Percentiles rank a stretch among this genome's conserved stretches.
Evolutionary conservation across 331 rosid genomes (phyloP).

Genomic region (Spiraea crenata): DNA sequence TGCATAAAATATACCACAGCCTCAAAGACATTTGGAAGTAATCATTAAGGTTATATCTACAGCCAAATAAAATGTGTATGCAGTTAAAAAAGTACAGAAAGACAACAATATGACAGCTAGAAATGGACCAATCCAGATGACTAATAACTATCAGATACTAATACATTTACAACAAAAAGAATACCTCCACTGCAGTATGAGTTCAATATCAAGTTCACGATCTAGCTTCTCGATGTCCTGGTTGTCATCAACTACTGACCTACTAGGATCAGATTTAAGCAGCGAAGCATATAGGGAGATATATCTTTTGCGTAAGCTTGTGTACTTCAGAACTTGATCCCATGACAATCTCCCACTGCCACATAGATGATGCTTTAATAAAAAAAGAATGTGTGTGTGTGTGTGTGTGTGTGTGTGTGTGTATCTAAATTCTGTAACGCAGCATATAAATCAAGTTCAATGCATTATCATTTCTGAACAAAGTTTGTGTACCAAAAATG

Average conservation of each 20-base stretch:
- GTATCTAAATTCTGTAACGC: neutral
- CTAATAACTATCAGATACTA: slow-evolving; percentile 17
- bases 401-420: too few species aligned
- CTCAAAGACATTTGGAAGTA: neutral
- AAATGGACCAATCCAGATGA: neutral
- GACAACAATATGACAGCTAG: neutral
- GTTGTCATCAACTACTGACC: slow-evolving; percentile 63
- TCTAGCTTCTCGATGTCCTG: slow-evolving; percentile 79
- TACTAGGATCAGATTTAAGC: slow-evolving; percentile 80
- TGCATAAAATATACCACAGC: slow-evolving; percentile 36
- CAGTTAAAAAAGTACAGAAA: neutral
- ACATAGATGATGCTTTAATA: slow-evolving; percentile 28
- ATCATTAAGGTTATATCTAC: neutral
- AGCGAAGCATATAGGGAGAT: slow-evolving; percentile 76
- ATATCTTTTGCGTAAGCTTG: slow-evolving; percentile 80
- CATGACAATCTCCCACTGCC: slow-evolving; percentile 95
- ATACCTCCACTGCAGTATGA: slow-evolving; percentile 98
- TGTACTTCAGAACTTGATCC: slow-evolving; percentile 90
- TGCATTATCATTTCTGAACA: neutral
- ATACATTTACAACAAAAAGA: slow-evolving; percentile 16
- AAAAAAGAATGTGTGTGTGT: neutral
- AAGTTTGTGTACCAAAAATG: neutral
- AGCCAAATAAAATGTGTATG: neutral
- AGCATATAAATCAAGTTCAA: neutral
- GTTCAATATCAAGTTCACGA: slow-evolving; percentile 83